These are phyloP conservation scores for Inga leiocalycina DNA, from an alignment of 306 rosid genomes.

Conservation along the genomic window DNA sequence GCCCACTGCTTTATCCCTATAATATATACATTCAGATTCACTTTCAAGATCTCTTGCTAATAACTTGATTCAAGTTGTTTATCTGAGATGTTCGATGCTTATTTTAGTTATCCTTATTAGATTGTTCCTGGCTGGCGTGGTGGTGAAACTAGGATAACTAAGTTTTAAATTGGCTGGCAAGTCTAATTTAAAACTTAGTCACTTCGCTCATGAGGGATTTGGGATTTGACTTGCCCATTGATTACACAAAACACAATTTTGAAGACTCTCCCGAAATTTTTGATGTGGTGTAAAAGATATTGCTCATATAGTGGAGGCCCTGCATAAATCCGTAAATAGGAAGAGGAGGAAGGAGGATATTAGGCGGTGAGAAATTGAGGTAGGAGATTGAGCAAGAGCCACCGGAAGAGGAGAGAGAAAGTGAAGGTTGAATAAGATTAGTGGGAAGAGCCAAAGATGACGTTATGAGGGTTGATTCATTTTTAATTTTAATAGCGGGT, in stretches of 20 bases:
- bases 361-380: too few relatives aligned
- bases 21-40: neutral
- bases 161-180: conserved; percentile 70
- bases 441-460: too few relatives aligned
- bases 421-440: too few relatives aligned
- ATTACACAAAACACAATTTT: neutral
- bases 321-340: too few relatives aligned
- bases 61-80: neutral
- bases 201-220: conserved; percentile 27
- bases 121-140: conserved; percentile 67
- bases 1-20: too few relatives aligned
- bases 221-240: neutral
- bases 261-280: neutral
- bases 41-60: neutral
- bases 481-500: too few relatives aligned
- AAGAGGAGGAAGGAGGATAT: too few relatives aligned
- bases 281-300: neutral
- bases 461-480: too few relatives aligned
- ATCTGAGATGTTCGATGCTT: neutral
- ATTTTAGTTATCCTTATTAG: conserved; percentile 19
- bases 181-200: too few relatives aligned
- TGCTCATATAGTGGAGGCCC: too few relatives aligned
- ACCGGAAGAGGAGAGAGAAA: too few relatives aligned
- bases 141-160: conserved; percentile 65
- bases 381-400: too few relatives aligned